phyloP scores from a whole-genome alignment of 805 yeast genomes.

The Jamesozyma lodderae region DNA sequence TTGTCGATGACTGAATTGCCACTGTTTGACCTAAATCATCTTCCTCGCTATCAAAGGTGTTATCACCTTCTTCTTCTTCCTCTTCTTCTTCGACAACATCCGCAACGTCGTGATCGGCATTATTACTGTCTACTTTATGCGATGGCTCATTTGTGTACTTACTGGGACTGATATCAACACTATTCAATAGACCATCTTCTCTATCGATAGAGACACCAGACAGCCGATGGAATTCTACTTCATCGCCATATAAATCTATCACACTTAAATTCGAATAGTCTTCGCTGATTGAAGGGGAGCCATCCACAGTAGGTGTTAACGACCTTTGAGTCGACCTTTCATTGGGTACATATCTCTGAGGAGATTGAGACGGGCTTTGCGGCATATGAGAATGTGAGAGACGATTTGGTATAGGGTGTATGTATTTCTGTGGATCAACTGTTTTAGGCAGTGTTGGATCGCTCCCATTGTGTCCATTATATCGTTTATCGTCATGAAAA shows the following conservation, averaged over 20 bases:
- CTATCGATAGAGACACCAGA: too few relatives aligned
- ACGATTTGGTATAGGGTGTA: neutral
- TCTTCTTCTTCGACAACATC: neutral
- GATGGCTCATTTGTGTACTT: neutral
- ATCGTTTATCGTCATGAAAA: constrained; percentile 9
- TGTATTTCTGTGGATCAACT: neutral
- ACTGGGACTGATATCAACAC: neutral
- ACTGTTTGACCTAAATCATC: neutral
- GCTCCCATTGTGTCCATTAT: constrained; percentile 6
- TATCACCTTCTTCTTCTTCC: neutral
- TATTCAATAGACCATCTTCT: constrained; percentile 3
- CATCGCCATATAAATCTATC: constrained; percentile 32
- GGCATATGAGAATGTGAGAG: too few relatives aligned
- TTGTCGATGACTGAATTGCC: neutral
- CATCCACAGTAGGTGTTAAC: too few relatives aligned
- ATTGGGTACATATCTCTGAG: too few relatives aligned
- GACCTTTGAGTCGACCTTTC: too few relatives aligned
- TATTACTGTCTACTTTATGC: too few relatives aligned
- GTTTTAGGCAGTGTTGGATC: constrained; percentile 6
- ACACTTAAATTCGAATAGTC: constrained; percentile 30
- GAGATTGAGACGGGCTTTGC: too few relatives aligned
- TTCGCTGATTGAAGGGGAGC: neutral
- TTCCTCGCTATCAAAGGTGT: neutral
- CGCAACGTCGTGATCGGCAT: too few relatives aligned
- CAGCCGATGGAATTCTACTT: constrained; percentile 14